Evolutionary conservation across 176 grass and related monocot genomes (phyloP), one percentile per base, ranked within the genome.

Genomic region (Oryza australiensis): DNA sequence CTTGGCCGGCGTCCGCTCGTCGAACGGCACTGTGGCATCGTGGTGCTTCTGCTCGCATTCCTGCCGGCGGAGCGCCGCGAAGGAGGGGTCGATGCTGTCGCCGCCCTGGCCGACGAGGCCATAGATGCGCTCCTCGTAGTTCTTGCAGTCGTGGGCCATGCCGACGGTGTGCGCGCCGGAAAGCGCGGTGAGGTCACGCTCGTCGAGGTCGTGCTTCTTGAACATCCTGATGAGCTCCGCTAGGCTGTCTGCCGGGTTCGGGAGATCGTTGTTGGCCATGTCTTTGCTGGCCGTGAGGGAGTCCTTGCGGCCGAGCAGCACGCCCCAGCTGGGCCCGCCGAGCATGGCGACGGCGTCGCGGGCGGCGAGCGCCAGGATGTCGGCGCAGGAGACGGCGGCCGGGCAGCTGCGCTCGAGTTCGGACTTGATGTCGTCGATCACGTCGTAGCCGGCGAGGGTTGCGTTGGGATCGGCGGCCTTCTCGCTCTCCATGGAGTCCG

Each of bases 281-380:
- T 30, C 20, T 32, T 14, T 12, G 30, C 66, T 60, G 65, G 89
- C 89, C 38, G 1, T 7, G 32, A 33, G 85, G 2, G 94, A 83
- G 62, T 97, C 94, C 90, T 75, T 94, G 43, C 94, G 88, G 26
- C 91, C 94, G 40, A 97, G 72, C 34, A 76, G 88, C 41, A 97
- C 89, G 22, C 75, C 30, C 94, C 94, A 97, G 33, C 30, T 18
- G 1, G 87, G 91, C 0, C 94, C 94, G 7, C 89, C 91, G 48
- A 94, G 86, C 64, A 90, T 18, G 23, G 62, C 26, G 22, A 95
- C 93, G 27, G 93, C 91, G 40, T 95, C 93, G 14, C 82, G 79
- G 4, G 93, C 62, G 4, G 93, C 87, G 20, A 95, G 80, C 0
- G 86, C 77, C 32, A 94, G 26, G 20, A 85, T 59, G 51, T 94